A percentile compares a stretch with the other conserved stretches of the same genome.
These are phyloP conservation scores for Acidomyces sp. DNA, from an alignment of 495 filamentous ascomycete genomes.

Conservation along the genomic window DNA sequence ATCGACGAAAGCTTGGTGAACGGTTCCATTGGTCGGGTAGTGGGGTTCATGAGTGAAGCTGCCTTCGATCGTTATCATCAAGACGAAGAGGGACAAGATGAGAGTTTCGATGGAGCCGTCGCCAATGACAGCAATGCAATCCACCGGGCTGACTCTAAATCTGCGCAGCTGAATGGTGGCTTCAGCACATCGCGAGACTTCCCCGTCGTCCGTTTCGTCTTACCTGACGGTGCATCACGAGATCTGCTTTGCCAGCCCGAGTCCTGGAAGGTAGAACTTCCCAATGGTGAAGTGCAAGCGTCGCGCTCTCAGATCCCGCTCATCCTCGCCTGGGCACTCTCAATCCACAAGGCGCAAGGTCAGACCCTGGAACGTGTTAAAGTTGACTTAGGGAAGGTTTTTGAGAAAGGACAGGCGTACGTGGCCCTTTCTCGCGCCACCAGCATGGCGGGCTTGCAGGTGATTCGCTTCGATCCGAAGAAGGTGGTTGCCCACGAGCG, in stretches of 20 bases:
- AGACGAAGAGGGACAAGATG: conserved; percentile 38
- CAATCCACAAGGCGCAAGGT: conserved; percentile 96
- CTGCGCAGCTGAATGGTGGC: conserved; percentile 32
- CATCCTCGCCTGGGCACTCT: conserved; percentile 91
- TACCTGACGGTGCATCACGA: conserved; percentile 64
- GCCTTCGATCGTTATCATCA: conserved; percentile 53
- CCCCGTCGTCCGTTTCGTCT: conserved; percentile 69
- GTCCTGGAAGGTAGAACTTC: conserved; percentile 90
- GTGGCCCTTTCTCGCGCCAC: conserved; percentile 78
- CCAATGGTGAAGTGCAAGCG: conserved; percentile 88
- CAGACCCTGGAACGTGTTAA: conserved; percentile 92
- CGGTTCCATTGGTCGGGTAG: conserved; percentile 75
- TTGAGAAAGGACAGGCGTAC: conserved; percentile 89
- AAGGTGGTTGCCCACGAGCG: conserved; percentile 92
- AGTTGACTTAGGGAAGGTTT: conserved; percentile 80
- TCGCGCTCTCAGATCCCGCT: conserved; percentile 65
- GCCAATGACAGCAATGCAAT: conserved; percentile 30
- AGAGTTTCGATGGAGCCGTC: conserved; percentile 18
- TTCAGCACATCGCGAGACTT: conserved; percentile 35
- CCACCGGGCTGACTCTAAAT: conserved; percentile 20
- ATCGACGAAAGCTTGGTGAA: conserved; percentile 90
- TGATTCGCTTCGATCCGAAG: conserved; percentile 70
- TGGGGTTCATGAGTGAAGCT: conserved; percentile 73
- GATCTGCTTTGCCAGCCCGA: conserved; percentile 74
- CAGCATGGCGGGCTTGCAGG: conserved; percentile 74